Conservation (phyloP, 1,139 yeast genomes). For the Candida sp. region DNA sequence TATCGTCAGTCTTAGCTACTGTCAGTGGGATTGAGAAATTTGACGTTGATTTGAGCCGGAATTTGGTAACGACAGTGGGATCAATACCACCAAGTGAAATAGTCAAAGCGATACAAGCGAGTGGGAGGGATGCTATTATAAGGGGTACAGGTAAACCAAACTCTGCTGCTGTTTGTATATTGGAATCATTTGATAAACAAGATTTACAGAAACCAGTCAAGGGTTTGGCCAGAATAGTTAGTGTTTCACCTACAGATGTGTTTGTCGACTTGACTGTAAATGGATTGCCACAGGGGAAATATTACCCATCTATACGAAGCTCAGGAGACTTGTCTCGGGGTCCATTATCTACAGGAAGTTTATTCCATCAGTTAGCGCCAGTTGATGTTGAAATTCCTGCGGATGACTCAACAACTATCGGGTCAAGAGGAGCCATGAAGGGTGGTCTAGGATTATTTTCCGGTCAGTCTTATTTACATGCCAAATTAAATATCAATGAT, state of each 20-base stretch:
- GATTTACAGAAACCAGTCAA: constrained; percentile 62
- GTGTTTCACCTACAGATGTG: constrained; percentile 47
- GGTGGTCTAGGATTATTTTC: constrained; percentile 23
- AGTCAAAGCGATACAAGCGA: constrained; percentile 59
- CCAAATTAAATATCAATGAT: constrained; percentile 54
- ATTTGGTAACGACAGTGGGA: constrained; percentile 65
- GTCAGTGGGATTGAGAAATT: constrained; percentile 45
- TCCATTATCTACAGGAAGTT: constrained; percentile 62
- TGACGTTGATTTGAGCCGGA: constrained; percentile 50
- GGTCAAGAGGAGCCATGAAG: constrained; percentile 35
- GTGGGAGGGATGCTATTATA: constrained; percentile 86
- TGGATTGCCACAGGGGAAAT: constrained; percentile 63
- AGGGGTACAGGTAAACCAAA: constrained; percentile 89
- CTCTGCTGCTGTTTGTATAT: constrained; percentile 87
- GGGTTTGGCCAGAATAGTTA: constrained; percentile 87
- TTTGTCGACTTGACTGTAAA: constrained; percentile 77
- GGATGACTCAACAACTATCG: constrained; percentile 27
- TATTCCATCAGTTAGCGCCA: constrained; percentile 45
- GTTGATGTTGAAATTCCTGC: constrained; percentile 42
- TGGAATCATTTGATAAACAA: constrained; percentile 63
- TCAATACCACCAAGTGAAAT: constrained; percentile 66
- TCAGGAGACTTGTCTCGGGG: constrained; percentile 80
- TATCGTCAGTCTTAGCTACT: constrained; percentile 47
- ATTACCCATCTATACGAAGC: constrained; percentile 65
- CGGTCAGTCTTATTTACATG: constrained; percentile 67